Base-by-base conservation (phyloP, 192 early-diverging fungal genomes). In the Phlyctochytrium planicorne region DNA sequence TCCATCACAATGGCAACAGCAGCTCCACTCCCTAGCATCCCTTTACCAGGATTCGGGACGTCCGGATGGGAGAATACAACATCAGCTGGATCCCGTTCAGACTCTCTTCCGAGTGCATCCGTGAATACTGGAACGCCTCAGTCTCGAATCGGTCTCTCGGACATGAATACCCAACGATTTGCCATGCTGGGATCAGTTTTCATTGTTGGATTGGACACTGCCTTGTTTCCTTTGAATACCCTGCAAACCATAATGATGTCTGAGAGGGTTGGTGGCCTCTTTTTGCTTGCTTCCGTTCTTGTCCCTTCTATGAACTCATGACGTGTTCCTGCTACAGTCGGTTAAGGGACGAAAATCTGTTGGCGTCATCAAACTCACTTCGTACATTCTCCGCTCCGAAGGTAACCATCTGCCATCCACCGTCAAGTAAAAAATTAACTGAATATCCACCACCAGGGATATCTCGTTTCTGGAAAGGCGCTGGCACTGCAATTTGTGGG, bases 181-280 rank as follows among this genome's bases (percentile, higher is more conserved):
- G 67, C 74, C 1, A 53, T 63, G 3, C 78, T 78, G 64, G 81
- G 81, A 0, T 76, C 74, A 0, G 4, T 76, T 24, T 80, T 80
- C 68, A 78, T 80, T 30, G 66, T 83, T 3, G 62, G 30, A n/a
- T 60, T 83, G 52, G 81, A 83, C 62, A 67, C 78, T 14, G 52
- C 32, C 17, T 34, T 80, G 29, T 83, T 77, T 60, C 81, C 81
- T 36, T 47, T 83, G 12, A 79, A 83, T 66, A 80, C 78, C 20
- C 63, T 83, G 50, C 77, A 80, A 62, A 79, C 74, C 0, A 69
- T 78, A 0, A 71, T 78, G 53, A 80, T 80, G 78, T 67, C 71
- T 6, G 72, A 83, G 24, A 53, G 77, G 63, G 70, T 72, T 37
- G 14, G 62, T n/a, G 6, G 14, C 30, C 61, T 4, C 16, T 50